Percentiles rank a stretch among this genome's conserved stretches.
These are phyloP conservation scores for Caryopteris hybrid DNA, from an alignment of 305 asterid genomes.

Conservation along the genomic window DNA sequence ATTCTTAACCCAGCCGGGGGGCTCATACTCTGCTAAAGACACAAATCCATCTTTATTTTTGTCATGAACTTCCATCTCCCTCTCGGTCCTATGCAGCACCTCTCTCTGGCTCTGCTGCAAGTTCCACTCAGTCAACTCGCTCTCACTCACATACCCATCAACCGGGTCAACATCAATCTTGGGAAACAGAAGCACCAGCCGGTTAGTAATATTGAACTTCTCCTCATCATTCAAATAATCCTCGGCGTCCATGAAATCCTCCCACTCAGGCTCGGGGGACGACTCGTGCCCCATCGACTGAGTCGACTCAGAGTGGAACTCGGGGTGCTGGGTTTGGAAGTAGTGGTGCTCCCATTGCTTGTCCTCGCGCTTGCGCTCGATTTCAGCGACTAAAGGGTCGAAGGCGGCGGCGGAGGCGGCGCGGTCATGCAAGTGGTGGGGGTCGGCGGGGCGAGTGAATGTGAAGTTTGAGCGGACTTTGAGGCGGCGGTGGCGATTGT, in stretches of 20 bases:
- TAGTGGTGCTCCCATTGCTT: slow-evolving; percentile 75
- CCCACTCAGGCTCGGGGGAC: slow-evolving; percentile 88
- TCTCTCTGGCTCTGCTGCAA: slow-evolving; percentile 72
- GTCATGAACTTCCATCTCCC: slow-evolving; percentile 93
- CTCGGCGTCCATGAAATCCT: slow-evolving; percentile 83
- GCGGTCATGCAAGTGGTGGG: slow-evolving; percentile 35
- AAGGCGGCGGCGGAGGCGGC: slow-evolving; percentile 61
- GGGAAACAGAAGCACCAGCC: slow-evolving; percentile 77
- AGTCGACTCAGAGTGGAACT: slow-evolving; percentile 27
- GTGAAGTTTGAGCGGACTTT: slow-evolving; percentile 82
- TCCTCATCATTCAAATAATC: slow-evolving; percentile 92
- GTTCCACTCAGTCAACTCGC: slow-evolving; percentile 83
- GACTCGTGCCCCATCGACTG: slow-evolving; percentile 35
- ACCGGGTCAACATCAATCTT: slow-evolving; percentile 73
- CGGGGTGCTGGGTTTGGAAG: slow-evolving; percentile 51
- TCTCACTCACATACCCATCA: slow-evolving; percentile 65
- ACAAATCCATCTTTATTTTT: slow-evolving; percentile 83
- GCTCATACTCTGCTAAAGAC: slow-evolving; percentile 80
- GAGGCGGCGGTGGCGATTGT: slow-evolving; percentile 77
- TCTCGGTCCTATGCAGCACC: slow-evolving; percentile 80
- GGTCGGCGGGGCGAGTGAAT: slow-evolving; percentile 38
- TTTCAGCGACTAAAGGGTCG: slow-evolving; percentile 81
- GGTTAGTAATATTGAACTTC: slow-evolving; percentile 81
- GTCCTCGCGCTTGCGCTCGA: slow-evolving; percentile 86
- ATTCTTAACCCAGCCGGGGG: slow-evolving; percentile 73